Conservation (phyloP, 371 early-diverging fungal genomes). For the Zopfochytrium polystomum region DNA sequence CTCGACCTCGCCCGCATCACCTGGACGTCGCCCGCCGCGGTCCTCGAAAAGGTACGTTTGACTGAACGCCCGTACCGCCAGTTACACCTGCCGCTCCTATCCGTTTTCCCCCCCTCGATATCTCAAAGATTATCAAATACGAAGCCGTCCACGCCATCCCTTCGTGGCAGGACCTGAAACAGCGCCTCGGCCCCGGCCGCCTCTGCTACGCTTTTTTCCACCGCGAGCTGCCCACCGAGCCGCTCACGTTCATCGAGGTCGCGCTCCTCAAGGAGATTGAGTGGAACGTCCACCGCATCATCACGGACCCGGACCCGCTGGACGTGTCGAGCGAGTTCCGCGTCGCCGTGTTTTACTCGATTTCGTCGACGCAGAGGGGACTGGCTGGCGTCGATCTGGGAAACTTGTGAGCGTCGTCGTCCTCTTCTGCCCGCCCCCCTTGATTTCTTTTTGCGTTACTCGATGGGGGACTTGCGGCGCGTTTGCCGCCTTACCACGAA, state of each 20-base stretch:
- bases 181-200: conserved; percentile 72
- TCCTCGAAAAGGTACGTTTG: conserved; percentile 82
- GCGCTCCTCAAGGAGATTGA: conserved; percentile 62
- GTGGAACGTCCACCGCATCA: conserved; percentile 57
- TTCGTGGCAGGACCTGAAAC: conserved; percentile 73
- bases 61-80: no score
- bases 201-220: conserved; percentile 79
- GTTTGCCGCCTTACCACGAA: no score
- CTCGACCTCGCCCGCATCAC: conserved; percentile 72
- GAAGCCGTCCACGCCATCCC: conserved; percentile 81
- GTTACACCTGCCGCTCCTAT: background rate
- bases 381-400: conserved; percentile 82
- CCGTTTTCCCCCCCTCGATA: background rate
- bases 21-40: conserved; percentile 65
- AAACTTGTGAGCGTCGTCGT: conserved; percentile 45
- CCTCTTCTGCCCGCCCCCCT: background rate
- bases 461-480: no score
- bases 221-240: conserved; percentile 65
- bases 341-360: conserved; percentile 84
- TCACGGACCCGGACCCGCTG: conserved; percentile 55
- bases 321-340: conserved; percentile 29
- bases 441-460: background rate
- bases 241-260: conserved; percentile 74
- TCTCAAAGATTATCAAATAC: conserved; percentile 60
- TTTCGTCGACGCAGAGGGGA: conserved; percentile 72